These are phyloP conservation scores for Naganishia liquefaciens DNA, from an alignment of 1,284 basidiomycete genomes.

Conservation along the genomic window DNA sequence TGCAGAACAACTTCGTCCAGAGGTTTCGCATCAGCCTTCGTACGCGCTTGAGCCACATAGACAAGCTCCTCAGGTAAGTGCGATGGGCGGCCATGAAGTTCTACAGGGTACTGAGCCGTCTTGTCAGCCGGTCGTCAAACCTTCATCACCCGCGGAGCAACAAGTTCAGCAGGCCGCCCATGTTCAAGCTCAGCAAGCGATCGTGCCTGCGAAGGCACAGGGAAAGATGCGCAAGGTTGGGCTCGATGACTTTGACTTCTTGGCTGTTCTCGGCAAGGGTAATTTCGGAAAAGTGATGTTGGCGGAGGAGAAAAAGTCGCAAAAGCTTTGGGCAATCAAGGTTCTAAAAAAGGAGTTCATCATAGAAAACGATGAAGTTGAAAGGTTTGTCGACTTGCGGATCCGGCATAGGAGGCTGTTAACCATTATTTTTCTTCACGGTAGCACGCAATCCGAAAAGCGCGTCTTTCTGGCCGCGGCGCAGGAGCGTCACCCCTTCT, in stretches of 20 bases:
- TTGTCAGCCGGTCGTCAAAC: conserved; percentile 15
- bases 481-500: conserved; percentile 93
- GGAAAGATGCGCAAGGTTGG: conserved; percentile 78
- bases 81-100: too few relatives aligned
- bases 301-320: conserved; percentile 93
- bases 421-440: conserved; percentile 46
- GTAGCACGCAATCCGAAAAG: conserved; percentile 93
- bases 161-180: conserved; percentile 34
- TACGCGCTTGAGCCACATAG: conserved; percentile 13
- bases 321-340: conserved; percentile 95
- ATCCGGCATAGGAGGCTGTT: conserved; percentile 16
- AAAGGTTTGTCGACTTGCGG: conserved; percentile 66
- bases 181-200: conserved; percentile 27
- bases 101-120: neutral
- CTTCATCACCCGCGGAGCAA: conserved; percentile 34
- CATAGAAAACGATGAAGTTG: conserved; percentile 99
- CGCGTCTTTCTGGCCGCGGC: conserved; percentile 96
- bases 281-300: conserved; percentile 99
- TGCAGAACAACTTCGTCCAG: conserved; percentile 1
- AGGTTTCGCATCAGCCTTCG: conserved; percentile 15
- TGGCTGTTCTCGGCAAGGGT: conserved; percentile 97
- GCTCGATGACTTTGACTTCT: conserved; percentile 98
- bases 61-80: conserved; percentile 23
- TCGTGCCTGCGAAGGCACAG: conserved; percentile 22
- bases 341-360: conserved; percentile 99